phyloP scores from a whole-genome alignment of 768 basidiomycete genomes.

The Phlegmacium glaucopus region DNA sequence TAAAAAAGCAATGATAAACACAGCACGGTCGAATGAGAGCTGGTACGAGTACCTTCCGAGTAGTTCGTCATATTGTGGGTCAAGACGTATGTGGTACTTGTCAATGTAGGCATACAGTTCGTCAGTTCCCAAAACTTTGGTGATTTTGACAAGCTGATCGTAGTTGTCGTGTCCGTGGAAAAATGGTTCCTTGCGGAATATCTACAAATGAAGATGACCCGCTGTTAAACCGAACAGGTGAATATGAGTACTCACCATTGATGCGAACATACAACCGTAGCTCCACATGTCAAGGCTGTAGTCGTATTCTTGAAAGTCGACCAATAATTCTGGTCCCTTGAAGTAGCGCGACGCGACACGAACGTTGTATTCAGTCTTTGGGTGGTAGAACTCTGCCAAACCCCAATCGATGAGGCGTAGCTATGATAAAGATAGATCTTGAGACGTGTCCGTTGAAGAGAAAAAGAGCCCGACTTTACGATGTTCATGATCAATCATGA shows the following conservation, averaged over 20 bases:
- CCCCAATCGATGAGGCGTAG: slow-evolving; percentile 98
- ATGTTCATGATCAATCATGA: slow-evolving; percentile 99
- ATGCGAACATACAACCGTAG: slow-evolving; percentile 98
- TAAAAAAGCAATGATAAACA: slow-evolving; percentile 4
- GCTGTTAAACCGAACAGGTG: slow-evolving; percentile 3
- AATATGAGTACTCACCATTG: slow-evolving; percentile 66
- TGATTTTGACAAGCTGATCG: slow-evolving; percentile 96
- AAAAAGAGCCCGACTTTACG: slow-evolving; percentile 64
- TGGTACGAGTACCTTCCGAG: slow-evolving; percentile 62
- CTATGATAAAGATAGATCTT: slow-evolving; percentile 36
- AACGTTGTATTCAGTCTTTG: slow-evolving; percentile 97
- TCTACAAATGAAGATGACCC: slow-evolving; percentile 43
- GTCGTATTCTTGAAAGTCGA: slow-evolving; percentile 98
- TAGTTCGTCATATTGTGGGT: slow-evolving; percentile 94
- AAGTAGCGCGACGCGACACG: slow-evolving; percentile 97
- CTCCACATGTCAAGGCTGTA: slow-evolving; percentile 99
- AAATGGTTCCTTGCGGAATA: slow-evolving; percentile 98
- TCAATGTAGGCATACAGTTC: slow-evolving; percentile 91
- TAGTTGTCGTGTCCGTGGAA: slow-evolving; percentile 99
- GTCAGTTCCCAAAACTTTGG: slow-evolving; percentile 96
- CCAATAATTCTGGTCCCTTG: slow-evolving; percentile 94
- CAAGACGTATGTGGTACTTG: slow-evolving; percentile 93
- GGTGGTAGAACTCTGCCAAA: slow-evolving; percentile 97
- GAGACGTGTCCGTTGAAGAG: slow-evolving; percentile 3
- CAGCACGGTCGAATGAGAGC: not conserved